Evolutionary conservation across 192 early-diverging fungal genomes (phyloP), one percentile per base, ranked within the genome.

Genomic region (Coemansia sp.): DNA sequence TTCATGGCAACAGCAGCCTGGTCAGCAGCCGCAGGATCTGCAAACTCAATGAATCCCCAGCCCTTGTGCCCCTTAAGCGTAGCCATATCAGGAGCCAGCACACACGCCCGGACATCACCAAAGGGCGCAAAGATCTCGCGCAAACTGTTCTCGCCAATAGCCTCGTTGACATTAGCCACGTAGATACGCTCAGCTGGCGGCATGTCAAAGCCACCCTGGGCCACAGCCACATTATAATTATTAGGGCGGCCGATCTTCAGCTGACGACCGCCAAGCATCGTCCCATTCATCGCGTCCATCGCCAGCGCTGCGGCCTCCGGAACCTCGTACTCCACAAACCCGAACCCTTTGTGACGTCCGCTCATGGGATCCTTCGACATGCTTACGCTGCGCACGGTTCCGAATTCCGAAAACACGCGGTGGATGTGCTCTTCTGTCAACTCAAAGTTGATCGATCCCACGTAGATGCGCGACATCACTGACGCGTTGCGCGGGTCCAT

Each of bases 291-390:
- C 19, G 70, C 69, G 32, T 93, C 88, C 41, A 95, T 77, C 4
- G 94, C 95, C 74, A 97, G 62, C 46, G 88, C 78, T 0, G 91
- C 92, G 8, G 94, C 90, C 74, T 97, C 95, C 0, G 93, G 93
- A 26, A 91, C 86, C 46, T 94, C 90, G 66, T 87, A 97, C 76
- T 95, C 93, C 12, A 97, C 86, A 75, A 97, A 97, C 69, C 93
- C 94, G 72, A 90, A 97, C 8, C 84, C 84, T 69, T 94, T 93
- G 84, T 96, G 94, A 62, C 88, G 90, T 21, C 88, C 90, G 12
- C 85, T 85, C 22, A 75, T 59, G 3, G 91, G 80, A 73, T 96
- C 94, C 64, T 92, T 85, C 13, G 88, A 88, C 88, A 96, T 89
- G 66, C 88, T 92, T 41, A 95, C 76, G 49, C 86, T 85, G 49